Evolutionary conservation across 148 eudicot species (phyloP).

Genomic region (Nepenthes mirabilis): DNA sequence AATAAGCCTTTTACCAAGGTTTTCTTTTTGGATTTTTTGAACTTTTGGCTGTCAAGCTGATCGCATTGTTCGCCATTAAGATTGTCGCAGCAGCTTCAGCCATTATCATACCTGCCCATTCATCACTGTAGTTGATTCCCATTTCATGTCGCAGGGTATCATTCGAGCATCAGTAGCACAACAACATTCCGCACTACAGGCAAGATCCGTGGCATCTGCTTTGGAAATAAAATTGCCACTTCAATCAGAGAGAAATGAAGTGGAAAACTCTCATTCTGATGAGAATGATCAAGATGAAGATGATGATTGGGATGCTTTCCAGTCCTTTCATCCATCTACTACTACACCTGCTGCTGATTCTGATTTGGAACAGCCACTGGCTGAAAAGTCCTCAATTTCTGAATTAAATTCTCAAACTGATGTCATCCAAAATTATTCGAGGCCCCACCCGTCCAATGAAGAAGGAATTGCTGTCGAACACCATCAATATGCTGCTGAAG

Average conservation of each 20-base stretch:
- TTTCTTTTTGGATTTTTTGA: too few species aligned
- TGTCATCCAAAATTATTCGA: slow-evolving; percentile 11
- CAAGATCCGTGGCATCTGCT: slow-evolving; percentile 25
- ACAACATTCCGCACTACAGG: slow-evolving; percentile 38
- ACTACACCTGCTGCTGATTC: slow-evolving; percentile 25
- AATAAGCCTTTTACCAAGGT: too few species aligned
- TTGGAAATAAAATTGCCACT: slow-evolving; percentile 71
- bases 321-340: slow-evolving; percentile 72
- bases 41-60: neutral
- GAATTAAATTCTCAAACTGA: slow-evolving; percentile 9
- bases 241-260: slow-evolving; percentile 32
- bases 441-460: neutral
- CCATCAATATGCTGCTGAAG: slow-evolving; percentile 8
- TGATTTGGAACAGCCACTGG: slow-evolving; percentile 8
- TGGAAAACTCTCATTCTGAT: slow-evolving; percentile 8
- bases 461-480: slow-evolving; percentile 10
- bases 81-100: neutral
- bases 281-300: slow-evolving; percentile 50
- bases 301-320: slow-evolving; percentile 97
- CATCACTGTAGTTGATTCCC: neutral
- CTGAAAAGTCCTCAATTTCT: slow-evolving; percentile 20
- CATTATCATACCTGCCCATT: neutral
- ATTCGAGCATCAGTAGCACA: slow-evolving; percentile 87
- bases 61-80: neutral
- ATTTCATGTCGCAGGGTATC: slow-evolving; percentile 41